Percentiles rank a stretch among this genome's conserved stretches.
Conservation (phyloP, 768 basidiomycete genomes). For the Serendipita sp. region DNA sequence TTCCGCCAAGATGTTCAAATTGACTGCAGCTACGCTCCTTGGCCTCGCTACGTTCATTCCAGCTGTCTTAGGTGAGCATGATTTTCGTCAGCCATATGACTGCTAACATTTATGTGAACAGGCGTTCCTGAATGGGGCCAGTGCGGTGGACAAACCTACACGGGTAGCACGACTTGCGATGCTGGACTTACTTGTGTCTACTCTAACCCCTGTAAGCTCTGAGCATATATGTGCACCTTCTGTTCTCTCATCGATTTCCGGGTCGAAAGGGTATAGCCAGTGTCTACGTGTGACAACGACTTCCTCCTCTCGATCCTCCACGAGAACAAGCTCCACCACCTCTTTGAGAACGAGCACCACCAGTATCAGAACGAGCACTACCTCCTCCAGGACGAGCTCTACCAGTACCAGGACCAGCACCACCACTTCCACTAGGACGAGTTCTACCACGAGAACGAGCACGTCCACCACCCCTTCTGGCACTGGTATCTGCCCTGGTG, state of each 20-base stretch:
- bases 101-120: not conserved
- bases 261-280: not conserved
- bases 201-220: not conserved
- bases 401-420: not conserved
- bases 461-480: not conserved
- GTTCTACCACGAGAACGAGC: not conserved
- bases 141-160: not conserved
- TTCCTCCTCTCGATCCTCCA: not conserved
- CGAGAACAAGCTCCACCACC: conserved; percentile 20
- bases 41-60: too few species aligned
- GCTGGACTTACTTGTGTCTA: not conserved
- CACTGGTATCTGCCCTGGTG: conserved; percentile 22
- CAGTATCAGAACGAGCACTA: conserved; percentile 15
- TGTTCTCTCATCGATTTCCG: not conserved
- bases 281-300: not conserved
- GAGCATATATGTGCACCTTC: not conserved
- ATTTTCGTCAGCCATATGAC: not conserved
- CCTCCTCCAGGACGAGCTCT: not conserved
- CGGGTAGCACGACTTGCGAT: not conserved
- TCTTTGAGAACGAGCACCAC: conserved; percentile 17
- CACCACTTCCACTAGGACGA: too few species aligned
- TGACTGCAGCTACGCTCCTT: not conserved
- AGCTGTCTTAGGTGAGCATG: too few species aligned
- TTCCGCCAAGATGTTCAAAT: not conserved
- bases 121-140: not conserved